Conservation (phyloP, 2,329 filamentous ascomycete species). For the Trichoderma semiorbis region DNA sequence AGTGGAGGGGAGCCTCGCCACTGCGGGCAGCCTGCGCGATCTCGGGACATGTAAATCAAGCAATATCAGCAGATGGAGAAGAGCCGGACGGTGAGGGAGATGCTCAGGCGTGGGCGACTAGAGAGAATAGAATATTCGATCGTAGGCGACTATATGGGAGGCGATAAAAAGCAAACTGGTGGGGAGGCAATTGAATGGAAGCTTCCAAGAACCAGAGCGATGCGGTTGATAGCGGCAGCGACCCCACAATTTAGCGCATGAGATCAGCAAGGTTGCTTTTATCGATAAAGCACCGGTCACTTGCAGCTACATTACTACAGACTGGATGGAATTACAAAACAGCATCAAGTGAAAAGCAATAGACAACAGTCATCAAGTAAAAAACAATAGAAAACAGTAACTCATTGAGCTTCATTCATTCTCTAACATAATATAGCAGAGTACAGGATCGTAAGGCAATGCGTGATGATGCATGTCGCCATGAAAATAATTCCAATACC, state of each 20-base stretch:
- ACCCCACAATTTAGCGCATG: constrained; percentile 10
- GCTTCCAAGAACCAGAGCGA: background rate
- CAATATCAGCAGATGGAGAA: background rate
- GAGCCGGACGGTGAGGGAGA: background rate
- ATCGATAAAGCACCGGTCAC: constrained; percentile 5
- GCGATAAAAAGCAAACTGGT: background rate
- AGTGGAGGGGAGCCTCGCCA: constrained; percentile 16
- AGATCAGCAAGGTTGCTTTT: background rate
- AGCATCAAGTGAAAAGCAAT: background rate
- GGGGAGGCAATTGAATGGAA: background rate
- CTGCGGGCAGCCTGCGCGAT: constrained; percentile 7
- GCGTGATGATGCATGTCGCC: background rate
- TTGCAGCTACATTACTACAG: background rate
- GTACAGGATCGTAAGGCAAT: background rate
- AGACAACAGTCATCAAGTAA: background rate
- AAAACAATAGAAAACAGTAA: background rate
- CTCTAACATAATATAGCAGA: background rate
- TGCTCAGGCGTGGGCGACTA: background rate
- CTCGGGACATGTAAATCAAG: constrained; percentile 11
- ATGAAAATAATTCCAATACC: background rate
- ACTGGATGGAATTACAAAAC: background rate
- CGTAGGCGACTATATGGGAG: background rate
- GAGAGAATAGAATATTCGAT: background rate
- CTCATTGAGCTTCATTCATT: background rate
- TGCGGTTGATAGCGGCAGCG: background rate